Percentiles rank a stretch among this genome's conserved stretches.
These are phyloP conservation scores for Melaleuca quinquenervia DNA, from an alignment of 345 rosid species.

Conservation along the genomic window DNA sequence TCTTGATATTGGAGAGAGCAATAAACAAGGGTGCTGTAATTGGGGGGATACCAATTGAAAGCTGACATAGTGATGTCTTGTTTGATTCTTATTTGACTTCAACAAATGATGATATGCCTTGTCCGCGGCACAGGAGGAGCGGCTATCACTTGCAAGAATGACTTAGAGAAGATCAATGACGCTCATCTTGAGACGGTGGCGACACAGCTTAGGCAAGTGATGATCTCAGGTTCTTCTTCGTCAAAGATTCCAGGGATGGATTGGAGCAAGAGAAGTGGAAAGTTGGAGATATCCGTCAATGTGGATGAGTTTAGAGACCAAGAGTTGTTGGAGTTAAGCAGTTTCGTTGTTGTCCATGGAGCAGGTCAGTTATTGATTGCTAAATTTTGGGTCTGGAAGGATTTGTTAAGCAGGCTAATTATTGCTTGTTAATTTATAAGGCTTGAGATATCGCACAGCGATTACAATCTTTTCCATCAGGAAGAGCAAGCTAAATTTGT, in stretches of 20 bases:
- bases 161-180: slow-evolving; percentile 73
- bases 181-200: slow-evolving; percentile 49
- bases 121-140: slow-evolving; percentile 56
- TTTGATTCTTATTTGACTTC: not conserved
- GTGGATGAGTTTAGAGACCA: slow-evolving; percentile 26
- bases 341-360: slow-evolving; percentile 81
- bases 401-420: not conserved
- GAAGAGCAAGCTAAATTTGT: not conserved
- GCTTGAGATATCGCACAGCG: not conserved
- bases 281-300: slow-evolving; percentile 31
- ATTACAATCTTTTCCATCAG: not conserved
- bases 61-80: not conserved
- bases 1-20: not conserved
- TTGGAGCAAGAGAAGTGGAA: slow-evolving; percentile 78
- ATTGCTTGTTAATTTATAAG: not conserved
- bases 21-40: not conserved
- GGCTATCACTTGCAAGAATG: slow-evolving; percentile 82
- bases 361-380: slow-evolving; percentile 46
- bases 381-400: not conserved
- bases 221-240: slow-evolving; percentile 26
- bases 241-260: slow-evolving; percentile 56
- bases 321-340: slow-evolving; percentile 20
- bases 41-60: not conserved
- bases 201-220: slow-evolving; percentile 53
- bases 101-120: not conserved